Evolutionary conservation across 2,329 filamentous ascomycete genomes (phyloP), one percentile per base, ranked within the genome.

Genomic region (Hypoxylon sp.): DNA sequence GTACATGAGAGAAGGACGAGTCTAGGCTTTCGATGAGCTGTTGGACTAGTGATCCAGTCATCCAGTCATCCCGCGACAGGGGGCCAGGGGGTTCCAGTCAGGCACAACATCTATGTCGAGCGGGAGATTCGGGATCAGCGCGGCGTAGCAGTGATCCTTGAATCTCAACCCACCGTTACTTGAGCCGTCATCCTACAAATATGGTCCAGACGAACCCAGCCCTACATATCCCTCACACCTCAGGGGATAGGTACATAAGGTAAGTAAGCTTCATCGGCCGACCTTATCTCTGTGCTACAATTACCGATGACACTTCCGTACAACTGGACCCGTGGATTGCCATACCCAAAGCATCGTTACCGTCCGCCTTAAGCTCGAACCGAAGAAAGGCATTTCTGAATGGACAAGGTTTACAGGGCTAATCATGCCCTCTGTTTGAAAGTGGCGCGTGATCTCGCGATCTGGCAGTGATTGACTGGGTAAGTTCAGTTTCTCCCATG

Each of bases 111-210:
- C 47, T 37, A 4, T 22, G 55, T 52, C 49, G 44, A 34, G 50
- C 53, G 57, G 53, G 39, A 61, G 53, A 56, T 58, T 61, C 64
- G 54, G 64, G 28, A 54, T 52, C 49, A 49, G 39, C 53, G 28
- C 32, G 62, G 51, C 56, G 54, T 67, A 52, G 64, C 49, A 64
- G 20, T 41, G 57, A 67, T 50, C 52, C 51, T 56, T 22, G 48
- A 57, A 47, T 62, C 28, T 30, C 49, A 24, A 61, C 57, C 59
- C 53, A 58, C 60, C 11, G 22, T 17, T 15, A 26, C 48, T 34
- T 28, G 34, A 55, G 48, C 49, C 62, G 61, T 59, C 61, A 61
- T 59, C 22, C 43, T 64, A 67, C 54, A 64, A 56, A 59, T 59
- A 64, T 57, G 54, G 56, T 62, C 52, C 20, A 19, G 32, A 26